These are phyloP conservation scores for Colletotrichum filicis DNA, from an alignment of 2,329 filamentous ascomycete genomes.

Conservation along the genomic window DNA sequence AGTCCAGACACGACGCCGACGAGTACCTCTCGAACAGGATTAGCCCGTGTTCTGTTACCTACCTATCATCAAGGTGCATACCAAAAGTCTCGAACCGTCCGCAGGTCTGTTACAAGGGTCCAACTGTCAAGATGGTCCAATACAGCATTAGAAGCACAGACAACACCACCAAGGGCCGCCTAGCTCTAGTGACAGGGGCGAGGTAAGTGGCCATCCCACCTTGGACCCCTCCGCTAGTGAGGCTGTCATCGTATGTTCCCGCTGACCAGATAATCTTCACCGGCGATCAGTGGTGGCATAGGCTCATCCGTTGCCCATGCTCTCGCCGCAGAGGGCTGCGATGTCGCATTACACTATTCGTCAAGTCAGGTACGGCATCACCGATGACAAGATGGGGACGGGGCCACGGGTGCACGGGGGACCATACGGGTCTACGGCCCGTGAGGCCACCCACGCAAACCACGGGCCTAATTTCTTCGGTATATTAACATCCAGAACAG, in stretches of 20 bases:
- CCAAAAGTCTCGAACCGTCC: neutral
- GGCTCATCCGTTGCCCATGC: constrained; percentile 45
- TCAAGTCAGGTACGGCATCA: constrained; percentile 43
- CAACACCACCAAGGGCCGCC: constrained; percentile 40
- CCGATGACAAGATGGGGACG: neutral
- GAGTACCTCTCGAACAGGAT: neutral
- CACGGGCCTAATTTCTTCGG: neutral
- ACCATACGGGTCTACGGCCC: neutral
- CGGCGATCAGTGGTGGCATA: constrained; percentile 45
- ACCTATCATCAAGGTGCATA: neutral
- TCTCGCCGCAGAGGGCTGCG: constrained; percentile 48
- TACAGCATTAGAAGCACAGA: constrained; percentile 38
- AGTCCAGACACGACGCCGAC: neutral
- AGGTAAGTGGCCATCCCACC: constrained; percentile 37
- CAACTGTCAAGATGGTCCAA: constrained; percentile 23
- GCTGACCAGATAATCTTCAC: neutral
- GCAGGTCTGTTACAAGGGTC: neutral
- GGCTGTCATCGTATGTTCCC: neutral
- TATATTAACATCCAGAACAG: constrained; percentile 28
- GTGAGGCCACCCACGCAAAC: too few relatives aligned
- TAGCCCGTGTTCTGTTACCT: neutral
- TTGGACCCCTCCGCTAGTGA: neutral
- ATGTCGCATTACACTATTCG: constrained; percentile 47
- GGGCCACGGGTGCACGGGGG: too few relatives aligned
- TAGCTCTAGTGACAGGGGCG: constrained; percentile 47